Evolutionary conservation across 1,284 basidiomycete genomes (phyloP), one percentile per base, ranked within the genome.

Genomic region (Puccinia polysora): DNA sequence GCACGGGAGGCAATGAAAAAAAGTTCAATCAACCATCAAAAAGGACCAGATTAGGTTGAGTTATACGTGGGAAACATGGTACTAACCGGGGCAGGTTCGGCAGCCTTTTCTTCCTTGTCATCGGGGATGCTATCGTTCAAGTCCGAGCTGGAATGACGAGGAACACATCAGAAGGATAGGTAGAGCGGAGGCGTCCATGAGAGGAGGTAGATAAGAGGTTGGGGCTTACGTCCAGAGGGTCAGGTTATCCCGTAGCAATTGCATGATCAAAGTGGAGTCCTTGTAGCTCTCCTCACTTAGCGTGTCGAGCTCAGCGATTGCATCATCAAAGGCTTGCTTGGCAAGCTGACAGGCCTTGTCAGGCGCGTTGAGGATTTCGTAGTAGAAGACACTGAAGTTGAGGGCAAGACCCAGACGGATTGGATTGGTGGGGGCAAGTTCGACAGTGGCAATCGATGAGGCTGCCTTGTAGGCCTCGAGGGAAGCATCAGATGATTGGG

Each of bases 351-450:
- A 80, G 53, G 81, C 81, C 75, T 80, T 80, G 79, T 82, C 81
- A 74, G 81, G 82, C 74, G 79, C 79, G 79, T 81, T 82, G 74
- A 82, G 79, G 75, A 82, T 81, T 76, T 82, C 82, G 79, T 82
- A 82, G 80, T 82, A 82, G 79, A 82, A 82, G 60, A 82, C 82
- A 59, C 80, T 81, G 78, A 82, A 82, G 81, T 82, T 82, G 74
- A 82, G 79, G 28, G 82, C 82, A 52, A 82, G 80, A 75, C 82
- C 82, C 55, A 82, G 79, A 58, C 79, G 81, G 76, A 82, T 82
- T 56, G 81, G 81, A 78, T 82, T 79, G 56, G 81, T 82, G 15
- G 81, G 81, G 50, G 81, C 79, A 34, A 82, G 78, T 78, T 82
- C 81, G 70, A 80, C 80, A 56, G 80, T 78, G 67, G 81, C 81